phyloP scores from a whole-genome alignment of 768 basidiomycete genomes.

The Russula olivacea region DNA sequence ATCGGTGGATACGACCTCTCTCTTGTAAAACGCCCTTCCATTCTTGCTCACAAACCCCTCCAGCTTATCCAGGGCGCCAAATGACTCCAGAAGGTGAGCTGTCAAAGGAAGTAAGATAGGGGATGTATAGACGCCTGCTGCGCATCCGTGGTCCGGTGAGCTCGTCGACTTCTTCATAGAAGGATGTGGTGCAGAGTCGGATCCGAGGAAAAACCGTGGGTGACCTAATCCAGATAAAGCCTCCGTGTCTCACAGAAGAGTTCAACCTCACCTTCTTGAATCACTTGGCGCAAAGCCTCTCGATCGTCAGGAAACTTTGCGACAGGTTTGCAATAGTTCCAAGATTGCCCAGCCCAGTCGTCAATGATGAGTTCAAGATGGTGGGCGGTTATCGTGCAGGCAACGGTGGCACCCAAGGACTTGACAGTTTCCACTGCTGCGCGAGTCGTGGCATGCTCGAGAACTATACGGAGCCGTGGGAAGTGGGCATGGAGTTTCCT shows the following conservation, averaged over 20 bases:
- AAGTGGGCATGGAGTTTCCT: constrained; percentile 74
- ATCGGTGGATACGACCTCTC: constrained; percentile 29
- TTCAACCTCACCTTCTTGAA: constrained; percentile 55
- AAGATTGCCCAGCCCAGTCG: constrained; percentile 93
- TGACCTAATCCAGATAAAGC: constrained; percentile 49
- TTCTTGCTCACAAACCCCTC: constrained; percentile 71
- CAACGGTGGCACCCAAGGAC: constrained; percentile 72
- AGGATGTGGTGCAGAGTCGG: constrained; percentile 93
- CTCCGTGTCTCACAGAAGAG: not conserved
- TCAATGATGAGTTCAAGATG: constrained; percentile 92
- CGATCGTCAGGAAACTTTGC: constrained; percentile 95
- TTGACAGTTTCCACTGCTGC: constrained; percentile 87
- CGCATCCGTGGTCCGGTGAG: constrained; percentile 68
- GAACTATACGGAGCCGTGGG: constrained; percentile 87
- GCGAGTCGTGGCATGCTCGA: constrained; percentile 94
- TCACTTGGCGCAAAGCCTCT: constrained; percentile 68
- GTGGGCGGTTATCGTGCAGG: constrained; percentile 95
- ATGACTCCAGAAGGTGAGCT: constrained; percentile 82
- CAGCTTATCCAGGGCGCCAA: constrained; percentile 77
- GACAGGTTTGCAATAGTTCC: constrained; percentile 96
- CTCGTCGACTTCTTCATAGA: constrained; percentile 60
- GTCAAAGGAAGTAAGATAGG: constrained; percentile 87
- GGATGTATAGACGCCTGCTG: constrained; percentile 94
- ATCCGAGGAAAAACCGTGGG: constrained; percentile 94
- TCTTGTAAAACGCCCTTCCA: constrained; percentile 77